A percentile compares a stretch with the other conserved stretches of the same genome.
Evolutionary conservation across 345 rosid species (phyloP).

Genomic region (Mangifera indica): DNA sequence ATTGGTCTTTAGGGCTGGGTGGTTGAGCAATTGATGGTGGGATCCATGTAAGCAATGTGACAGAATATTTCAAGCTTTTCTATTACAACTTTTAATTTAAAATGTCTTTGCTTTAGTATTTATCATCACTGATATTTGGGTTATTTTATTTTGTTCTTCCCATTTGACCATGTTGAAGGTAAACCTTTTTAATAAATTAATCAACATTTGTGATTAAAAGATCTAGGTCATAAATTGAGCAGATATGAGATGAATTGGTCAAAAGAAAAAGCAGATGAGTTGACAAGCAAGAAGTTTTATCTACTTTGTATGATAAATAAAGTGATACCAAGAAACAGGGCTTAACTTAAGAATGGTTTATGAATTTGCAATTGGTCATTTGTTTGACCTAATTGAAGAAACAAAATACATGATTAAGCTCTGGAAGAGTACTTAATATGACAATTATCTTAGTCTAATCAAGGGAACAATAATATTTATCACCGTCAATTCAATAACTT

Average conservation of each 20-base stretch:
- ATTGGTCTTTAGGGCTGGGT: conserved; percentile 14
- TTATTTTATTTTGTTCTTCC: conserved; percentile 11
- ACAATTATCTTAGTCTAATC: too few relatives aligned
- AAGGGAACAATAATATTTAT: too few relatives aligned
- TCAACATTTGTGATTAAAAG: not conserved
- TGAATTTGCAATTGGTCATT: too few relatives aligned
- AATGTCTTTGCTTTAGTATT: conserved; percentile 19
- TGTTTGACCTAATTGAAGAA: too few relatives aligned
- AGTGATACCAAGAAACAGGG: too few relatives aligned
- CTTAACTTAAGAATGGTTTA: too few relatives aligned
- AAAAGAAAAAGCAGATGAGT: too few relatives aligned
- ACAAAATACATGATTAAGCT: too few relatives aligned
- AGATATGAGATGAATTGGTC: too few relatives aligned
- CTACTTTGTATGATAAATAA: not conserved
- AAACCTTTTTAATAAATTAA: not conserved
- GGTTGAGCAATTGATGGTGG: conserved; percentile 29
- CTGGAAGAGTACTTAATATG: too few relatives aligned
- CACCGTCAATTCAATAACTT: too few relatives aligned
- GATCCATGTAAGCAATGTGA: conserved; percentile 35
- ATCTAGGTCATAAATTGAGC: not conserved
- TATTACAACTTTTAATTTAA: conserved; percentile 35
- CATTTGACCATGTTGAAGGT: conserved; percentile 34
- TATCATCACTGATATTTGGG: conserved; percentile 21
- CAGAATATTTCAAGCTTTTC: conserved; percentile 13
- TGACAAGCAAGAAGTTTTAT: not conserved